Evolutionary conservation across 1,139 yeast genomes (phyloP).

Genomic region (Lodderomyces jiufengensis): DNA sequence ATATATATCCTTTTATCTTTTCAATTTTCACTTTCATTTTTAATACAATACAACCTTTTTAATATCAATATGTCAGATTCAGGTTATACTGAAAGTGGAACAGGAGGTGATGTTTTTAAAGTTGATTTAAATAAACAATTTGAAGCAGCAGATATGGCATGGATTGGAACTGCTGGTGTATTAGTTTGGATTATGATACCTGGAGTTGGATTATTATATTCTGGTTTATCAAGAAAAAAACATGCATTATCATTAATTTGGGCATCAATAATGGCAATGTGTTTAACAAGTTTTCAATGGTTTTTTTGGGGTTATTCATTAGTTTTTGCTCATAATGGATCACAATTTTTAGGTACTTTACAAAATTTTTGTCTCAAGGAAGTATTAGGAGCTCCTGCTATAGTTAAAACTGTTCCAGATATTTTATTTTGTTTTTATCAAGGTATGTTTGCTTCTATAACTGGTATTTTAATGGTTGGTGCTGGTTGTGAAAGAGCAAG

Average conservation of each 20-base stretch:
- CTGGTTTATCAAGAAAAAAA: slow-evolving; percentile 90
- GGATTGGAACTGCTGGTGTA: slow-evolving; percentile 75
- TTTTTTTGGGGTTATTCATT: slow-evolving; percentile 97
- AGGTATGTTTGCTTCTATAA: slow-evolving; percentile 87
- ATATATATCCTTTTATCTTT: too few species aligned
- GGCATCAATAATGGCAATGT: slow-evolving; percentile 70
- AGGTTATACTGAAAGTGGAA: slow-evolving; percentile 49
- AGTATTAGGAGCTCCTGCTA: slow-evolving; percentile 50
- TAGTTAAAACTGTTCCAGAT: slow-evolving; percentile 63
- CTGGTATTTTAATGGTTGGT: slow-evolving; percentile 94
- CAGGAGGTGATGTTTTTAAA: slow-evolving; percentile 78
- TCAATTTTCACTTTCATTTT: too few species aligned
- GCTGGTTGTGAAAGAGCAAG: slow-evolving; percentile 88
- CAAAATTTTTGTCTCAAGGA: slow-evolving; percentile 77
- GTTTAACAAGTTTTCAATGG: slow-evolving; percentile 89
- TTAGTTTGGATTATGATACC: slow-evolving; percentile 92
- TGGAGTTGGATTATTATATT: slow-evolving; percentile 87
- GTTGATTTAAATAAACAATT: slow-evolving; percentile 72
- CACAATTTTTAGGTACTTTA: slow-evolving; percentile 81
- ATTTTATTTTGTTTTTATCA: slow-evolving; percentile 83
- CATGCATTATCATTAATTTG: slow-evolving; percentile 88
- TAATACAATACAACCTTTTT: too few species aligned
- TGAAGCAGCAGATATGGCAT: slow-evolving; percentile 77
- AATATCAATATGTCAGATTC: slow-evolving; percentile 5
- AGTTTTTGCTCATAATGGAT: slow-evolving; percentile 74